phyloP scores from a whole-genome alignment of 257 asterid species.

The Ballota nigra region DNA sequence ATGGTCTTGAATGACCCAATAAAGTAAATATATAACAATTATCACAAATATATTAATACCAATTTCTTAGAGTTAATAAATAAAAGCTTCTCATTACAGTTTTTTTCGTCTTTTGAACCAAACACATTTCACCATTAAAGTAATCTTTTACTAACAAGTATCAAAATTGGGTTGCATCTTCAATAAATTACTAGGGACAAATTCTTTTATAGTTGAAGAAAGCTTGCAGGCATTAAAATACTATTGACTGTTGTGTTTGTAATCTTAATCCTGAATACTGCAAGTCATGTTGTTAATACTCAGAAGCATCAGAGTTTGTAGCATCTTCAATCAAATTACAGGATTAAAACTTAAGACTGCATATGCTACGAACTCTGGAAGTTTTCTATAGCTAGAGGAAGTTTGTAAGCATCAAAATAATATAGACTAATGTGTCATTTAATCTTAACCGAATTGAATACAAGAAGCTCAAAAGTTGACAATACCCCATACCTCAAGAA shows the following conservation, averaged over 20 bases:
- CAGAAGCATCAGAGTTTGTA: not conserved
- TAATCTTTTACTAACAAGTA: not conserved
- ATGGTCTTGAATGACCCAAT: not conserved
- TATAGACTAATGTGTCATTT: not conserved
- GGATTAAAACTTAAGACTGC: not conserved
- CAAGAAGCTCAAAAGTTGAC: not conserved
- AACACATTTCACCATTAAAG: no score
- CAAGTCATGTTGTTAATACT: not conserved
- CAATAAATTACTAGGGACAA: not conserved
- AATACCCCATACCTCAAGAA: slow-evolving; percentile 71
- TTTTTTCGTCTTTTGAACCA: no score
- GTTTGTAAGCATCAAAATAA: not conserved
- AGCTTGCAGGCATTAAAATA: not conserved
- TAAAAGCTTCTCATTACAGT: no score
- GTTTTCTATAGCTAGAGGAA: not conserved
- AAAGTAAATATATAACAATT: no score
- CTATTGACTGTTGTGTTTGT: not conserved
- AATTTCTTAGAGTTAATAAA: no score
- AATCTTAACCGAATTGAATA: not conserved
- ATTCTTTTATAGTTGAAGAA: not conserved
- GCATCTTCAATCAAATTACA: not conserved
- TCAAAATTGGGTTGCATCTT: not conserved
- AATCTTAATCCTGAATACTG: not conserved
- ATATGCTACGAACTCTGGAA: not conserved
- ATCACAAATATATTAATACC: no score